Base-by-base conservation (phyloP, 345 rosid genomes). In the Syzygium aqueum region DNA sequence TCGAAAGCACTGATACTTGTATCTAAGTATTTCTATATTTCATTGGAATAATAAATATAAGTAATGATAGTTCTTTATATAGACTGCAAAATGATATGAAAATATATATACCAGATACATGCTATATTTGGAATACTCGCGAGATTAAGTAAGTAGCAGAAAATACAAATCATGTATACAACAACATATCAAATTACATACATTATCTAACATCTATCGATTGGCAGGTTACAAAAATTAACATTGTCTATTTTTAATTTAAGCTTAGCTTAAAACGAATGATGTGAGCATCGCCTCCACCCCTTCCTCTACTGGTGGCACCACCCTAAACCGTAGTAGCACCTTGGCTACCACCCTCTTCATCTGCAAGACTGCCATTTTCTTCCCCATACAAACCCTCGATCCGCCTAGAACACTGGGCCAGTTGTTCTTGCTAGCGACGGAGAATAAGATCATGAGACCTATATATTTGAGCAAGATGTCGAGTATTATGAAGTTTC, bases 401-500 rank as follows among this genome's bases (percentile, higher is more conserved):
- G 28, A 23, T 28, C 28, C 63, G 28, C 63, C 63, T 25, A 28
- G 63, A 57, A 57, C 63, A 25, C 25, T 6, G 63, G 25, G 63
- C 10, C 63, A 0, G 63, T 57, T 57, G 63, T 57, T 0, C 23
- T 37, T 23, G 22, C 63, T 57, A n/a, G 4, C 4, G 10, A 10
- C 27, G 63, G 28, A 57, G 63, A 57, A 28, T 28, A 57, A 57
- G 6, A 43, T 40, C 77, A 86, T 37, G 90, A 85, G 56, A 53
- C n/a, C 30, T 11, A 37, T 11, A 25, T 13, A 51, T n/a, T 61
- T 43, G 23, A n/a, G 27, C 83, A 15, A 14, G 77, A 10, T 50
- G 19, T 63, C 85, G 1, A 33, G 51, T 10, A 85, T 83, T 65
- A 85, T 95, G 57, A 95, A 97, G 92, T 96, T 96, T 85, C 93